Percentiles rank a stretch among this genome's conserved stretches.
Conservation (phyloP, 495 filamentous ascomycete genomes). For the Thermothielavioides terrestris region DNA sequence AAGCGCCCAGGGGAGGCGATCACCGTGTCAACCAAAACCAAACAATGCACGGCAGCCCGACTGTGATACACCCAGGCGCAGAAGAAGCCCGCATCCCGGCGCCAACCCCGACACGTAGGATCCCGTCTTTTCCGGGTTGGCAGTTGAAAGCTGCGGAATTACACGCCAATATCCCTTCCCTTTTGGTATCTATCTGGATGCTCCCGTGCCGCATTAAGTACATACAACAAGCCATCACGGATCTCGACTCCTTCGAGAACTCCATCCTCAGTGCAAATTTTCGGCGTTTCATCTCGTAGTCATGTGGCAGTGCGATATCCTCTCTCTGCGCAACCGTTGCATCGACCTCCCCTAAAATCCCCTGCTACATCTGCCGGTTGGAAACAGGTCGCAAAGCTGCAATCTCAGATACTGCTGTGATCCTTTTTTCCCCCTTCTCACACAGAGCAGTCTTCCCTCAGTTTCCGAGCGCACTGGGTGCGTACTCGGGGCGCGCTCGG, state of each 20-base stretch:
- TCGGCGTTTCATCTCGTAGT: slow-evolving; percentile 7
- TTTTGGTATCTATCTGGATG: slow-evolving; percentile 20
- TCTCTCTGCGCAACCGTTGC: not conserved
- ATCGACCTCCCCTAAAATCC: not conserved
- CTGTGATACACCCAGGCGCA: slow-evolving; percentile 8
- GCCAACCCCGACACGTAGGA: slow-evolving; percentile 2
- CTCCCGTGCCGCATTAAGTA: slow-evolving; percentile 9
- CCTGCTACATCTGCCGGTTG: not conserved
- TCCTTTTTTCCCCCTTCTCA: not conserved
- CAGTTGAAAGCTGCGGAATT: too few species aligned
- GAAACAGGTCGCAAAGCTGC: not conserved
- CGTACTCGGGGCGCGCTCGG: slow-evolving; percentile 55
- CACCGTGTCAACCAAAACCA: slow-evolving; percentile 6
- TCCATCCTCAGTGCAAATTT: slow-evolving; percentile 3
- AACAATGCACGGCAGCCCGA: slow-evolving; percentile 8
- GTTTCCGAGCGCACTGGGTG: slow-evolving; percentile 29
- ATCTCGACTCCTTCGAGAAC: slow-evolving; percentile 5
- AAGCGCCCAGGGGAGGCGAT: slow-evolving; percentile 16
- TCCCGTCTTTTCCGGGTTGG: too few species aligned
- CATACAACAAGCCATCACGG: slow-evolving; percentile 6
- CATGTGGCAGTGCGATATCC: slow-evolving; percentile 6
- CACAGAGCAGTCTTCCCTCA: not conserved
- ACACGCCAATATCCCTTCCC: slow-evolving; percentile 6
- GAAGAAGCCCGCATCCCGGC: not conserved
- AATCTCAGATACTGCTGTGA: not conserved